Conservation (phyloP, 2,329 filamentous ascomycete genomes). For the Tolypocladium sp. region DNA sequence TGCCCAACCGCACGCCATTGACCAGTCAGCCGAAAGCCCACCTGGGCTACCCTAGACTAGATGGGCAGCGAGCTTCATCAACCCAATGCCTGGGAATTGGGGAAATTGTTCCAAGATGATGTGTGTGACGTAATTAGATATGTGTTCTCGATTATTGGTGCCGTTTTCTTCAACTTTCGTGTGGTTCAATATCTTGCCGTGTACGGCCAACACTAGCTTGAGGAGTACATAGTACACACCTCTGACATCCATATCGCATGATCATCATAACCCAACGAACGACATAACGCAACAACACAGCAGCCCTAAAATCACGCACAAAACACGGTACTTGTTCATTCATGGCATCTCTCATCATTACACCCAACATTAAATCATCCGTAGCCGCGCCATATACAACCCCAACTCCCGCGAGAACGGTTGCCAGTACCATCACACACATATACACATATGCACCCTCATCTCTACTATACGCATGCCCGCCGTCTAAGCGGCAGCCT, state of each 20-base stretch:
- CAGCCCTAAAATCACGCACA: background rate
- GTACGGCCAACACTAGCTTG: too few relatives aligned
- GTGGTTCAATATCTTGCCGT: too few relatives aligned
- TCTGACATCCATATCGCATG: background rate
- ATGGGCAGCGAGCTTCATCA: background rate
- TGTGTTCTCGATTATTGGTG: too few relatives aligned
- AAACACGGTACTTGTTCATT: background rate
- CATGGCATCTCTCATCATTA: background rate
- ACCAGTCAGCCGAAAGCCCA: background rate
- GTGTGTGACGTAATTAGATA: too few relatives aligned
- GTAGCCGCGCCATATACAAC: background rate
- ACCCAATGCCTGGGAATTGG: background rate
- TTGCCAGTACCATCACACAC: background rate
- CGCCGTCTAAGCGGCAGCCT: conserved; percentile 41
- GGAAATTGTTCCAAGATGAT: background rate
- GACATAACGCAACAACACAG: background rate
- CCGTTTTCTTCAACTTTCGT: too few relatives aligned
- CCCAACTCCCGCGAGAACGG: background rate
- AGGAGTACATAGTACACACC: background rate
- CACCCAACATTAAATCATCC: background rate
- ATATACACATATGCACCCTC: background rate
- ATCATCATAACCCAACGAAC: background rate
- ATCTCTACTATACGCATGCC: background rate
- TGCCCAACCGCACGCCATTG: background rate
- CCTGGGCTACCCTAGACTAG: background rate